These are phyloP conservation scores for Colletotrichum brevisporum DNA, from an alignment of 2,329 filamentous ascomycete genomes.

Conservation along the genomic window DNA sequence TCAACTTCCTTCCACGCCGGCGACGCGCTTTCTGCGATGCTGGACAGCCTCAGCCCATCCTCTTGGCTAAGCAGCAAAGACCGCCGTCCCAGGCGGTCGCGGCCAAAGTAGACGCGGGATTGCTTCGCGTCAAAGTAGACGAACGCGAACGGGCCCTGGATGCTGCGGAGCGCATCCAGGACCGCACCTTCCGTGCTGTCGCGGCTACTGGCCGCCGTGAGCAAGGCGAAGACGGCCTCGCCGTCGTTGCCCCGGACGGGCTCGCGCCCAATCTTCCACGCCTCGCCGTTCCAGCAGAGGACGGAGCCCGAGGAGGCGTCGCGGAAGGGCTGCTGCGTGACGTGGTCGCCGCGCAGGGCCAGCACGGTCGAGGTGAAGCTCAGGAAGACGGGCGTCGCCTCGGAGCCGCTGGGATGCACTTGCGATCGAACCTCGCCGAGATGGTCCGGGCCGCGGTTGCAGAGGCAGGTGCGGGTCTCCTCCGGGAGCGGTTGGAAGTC, in stretches of 20 bases:
- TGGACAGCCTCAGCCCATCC: conserved; percentile 74
- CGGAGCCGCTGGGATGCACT: conserved; percentile 46
- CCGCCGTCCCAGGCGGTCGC: conserved; percentile 88
- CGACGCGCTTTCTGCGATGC: conserved; percentile 71
- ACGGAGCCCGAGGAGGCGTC: conserved; percentile 71
- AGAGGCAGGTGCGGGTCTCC: conserved; percentile 61
- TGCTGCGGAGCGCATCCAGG: conserved; percentile 68
- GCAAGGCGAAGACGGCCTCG: conserved; percentile 73
- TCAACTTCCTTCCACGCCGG: conserved; percentile 83
- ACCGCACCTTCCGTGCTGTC: conserved; percentile 53
- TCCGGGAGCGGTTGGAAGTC: conserved; percentile 49
- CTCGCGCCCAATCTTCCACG: conserved; percentile 79
- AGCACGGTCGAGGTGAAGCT: conserved; percentile 87
- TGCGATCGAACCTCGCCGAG: conserved; percentile 57
- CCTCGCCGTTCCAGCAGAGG: conserved; percentile 98
- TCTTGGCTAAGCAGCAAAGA: conserved; percentile 78
- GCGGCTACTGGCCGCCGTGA: conserved; percentile 61
- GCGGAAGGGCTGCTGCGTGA: conserved; percentile 81
- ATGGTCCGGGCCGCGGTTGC: conserved; percentile 73
- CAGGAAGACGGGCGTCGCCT: conserved; percentile 58
- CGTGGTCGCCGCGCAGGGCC: conserved; percentile 82
- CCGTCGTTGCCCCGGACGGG: conserved; percentile 84
- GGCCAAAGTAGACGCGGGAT: conserved; percentile 80
- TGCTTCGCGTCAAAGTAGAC: conserved; percentile 80
- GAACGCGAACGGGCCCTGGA: conserved; percentile 91